phyloP scores from a whole-genome alignment of 106 monocot genomes.

The Dendrobium chrysotoxum region DNA sequence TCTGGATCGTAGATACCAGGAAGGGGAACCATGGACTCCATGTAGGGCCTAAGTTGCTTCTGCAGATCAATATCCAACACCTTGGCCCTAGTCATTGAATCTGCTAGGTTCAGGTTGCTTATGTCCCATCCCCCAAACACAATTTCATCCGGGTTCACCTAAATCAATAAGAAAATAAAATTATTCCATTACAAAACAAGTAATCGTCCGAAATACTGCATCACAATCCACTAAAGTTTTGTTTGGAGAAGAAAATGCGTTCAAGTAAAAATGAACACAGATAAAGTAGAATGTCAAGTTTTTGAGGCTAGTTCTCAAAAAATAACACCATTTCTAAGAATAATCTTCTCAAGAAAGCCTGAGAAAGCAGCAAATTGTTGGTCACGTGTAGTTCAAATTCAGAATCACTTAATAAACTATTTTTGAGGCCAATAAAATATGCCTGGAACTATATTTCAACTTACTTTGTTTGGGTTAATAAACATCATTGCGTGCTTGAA shows the following conservation, averaged over 20 bases:
- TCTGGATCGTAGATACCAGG: slow-evolving; percentile 89
- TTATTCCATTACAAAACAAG: not conserved
- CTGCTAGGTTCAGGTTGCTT: slow-evolving; percentile 86
- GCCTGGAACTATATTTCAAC: not conserved
- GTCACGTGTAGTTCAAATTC: not conserved
- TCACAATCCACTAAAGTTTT: not conserved
- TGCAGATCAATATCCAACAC: slow-evolving; percentile 96
- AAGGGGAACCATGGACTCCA: slow-evolving; percentile 89
- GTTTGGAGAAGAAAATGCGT: too few relatives aligned
- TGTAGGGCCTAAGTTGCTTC: slow-evolving; percentile 96
- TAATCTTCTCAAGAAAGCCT: not conserved
- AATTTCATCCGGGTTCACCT: slow-evolving; percentile 93
- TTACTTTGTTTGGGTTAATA: too few relatives aligned
- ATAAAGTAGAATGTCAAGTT: not conserved
- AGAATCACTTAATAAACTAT: not conserved
- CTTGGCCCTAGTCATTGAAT: slow-evolving; percentile 89
- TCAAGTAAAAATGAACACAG: too few relatives aligned
- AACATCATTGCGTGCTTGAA: too few relatives aligned
- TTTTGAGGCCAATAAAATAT: not conserved
- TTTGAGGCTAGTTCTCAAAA: not conserved
- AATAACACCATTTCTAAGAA: not conserved
- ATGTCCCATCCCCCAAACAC: slow-evolving; percentile 99
- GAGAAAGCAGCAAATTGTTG: too few relatives aligned
- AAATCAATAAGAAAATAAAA: not conserved
- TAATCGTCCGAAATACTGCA: not conserved